phyloP scores from a whole-genome alignment of 192 early-diverging fungal genomes.

The Gonapodya sp. region DNA sequence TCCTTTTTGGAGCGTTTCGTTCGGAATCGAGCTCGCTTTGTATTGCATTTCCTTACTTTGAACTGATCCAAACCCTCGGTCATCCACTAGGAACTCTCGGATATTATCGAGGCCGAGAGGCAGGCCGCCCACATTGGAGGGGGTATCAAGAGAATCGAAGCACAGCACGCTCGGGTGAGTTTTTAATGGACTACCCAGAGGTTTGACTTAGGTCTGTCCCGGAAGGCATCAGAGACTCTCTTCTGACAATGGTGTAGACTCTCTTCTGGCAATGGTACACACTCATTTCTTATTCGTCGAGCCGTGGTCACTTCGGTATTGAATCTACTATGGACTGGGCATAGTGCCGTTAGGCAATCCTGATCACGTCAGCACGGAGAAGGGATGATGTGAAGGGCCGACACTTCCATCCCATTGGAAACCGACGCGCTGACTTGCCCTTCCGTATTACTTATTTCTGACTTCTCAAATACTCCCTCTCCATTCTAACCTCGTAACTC shows the following conservation, averaged over 20 bases:
- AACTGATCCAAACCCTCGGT: not conserved
- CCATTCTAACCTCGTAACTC: not conserved
- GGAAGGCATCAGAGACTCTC: too few relatives aligned
- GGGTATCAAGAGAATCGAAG: slow-evolving; percentile 63
- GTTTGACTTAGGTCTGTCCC: too few relatives aligned
- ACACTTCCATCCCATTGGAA: not conserved
- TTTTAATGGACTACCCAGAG: too few relatives aligned
- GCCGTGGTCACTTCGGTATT: too few relatives aligned
- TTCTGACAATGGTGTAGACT: too few relatives aligned
- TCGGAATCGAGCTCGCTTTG: not conserved
- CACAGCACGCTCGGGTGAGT: slow-evolving; percentile 75
- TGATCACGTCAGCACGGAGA: too few relatives aligned
- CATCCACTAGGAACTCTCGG: slow-evolving; percentile 8
- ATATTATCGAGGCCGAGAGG: slow-evolving; percentile 52
- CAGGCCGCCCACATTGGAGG: slow-evolving; percentile 66
- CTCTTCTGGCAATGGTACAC: too few relatives aligned
- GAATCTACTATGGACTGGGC: too few relatives aligned
- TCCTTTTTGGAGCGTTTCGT: not conserved
- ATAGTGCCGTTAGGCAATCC: too few relatives aligned
- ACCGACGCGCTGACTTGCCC: not conserved
- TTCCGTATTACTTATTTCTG: not conserved
- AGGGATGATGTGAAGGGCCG: too few relatives aligned
- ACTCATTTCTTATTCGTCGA: too few relatives aligned
- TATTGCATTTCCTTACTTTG: not conserved
- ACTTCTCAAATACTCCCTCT: not conserved